A percentile compares a stretch with the other conserved stretches of the same genome.
phyloP scores from a whole-genome alignment of 73 alveolate species.

The Diophrys appendiculata region DNA sequence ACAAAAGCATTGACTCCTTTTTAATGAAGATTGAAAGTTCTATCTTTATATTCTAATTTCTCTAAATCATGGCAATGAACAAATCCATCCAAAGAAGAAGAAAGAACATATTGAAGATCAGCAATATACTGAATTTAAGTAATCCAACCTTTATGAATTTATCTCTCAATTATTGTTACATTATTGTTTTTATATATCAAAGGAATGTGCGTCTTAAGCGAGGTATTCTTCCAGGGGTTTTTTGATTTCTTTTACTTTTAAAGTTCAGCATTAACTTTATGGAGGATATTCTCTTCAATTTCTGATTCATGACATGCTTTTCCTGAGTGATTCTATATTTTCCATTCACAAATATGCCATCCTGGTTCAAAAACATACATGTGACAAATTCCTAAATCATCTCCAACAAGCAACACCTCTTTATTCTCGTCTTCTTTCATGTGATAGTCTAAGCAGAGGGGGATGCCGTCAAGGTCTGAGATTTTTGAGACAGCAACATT shows the following conservation, averaged over 20 bases:
- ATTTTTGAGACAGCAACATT: conserved; percentile 63
- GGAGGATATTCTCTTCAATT: conserved; percentile 33
- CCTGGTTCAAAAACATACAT: conserved; percentile 57
- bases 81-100: conserved; percentile 68
- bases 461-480: conserved; percentile 67
- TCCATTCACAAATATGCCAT: conserved; percentile 75
- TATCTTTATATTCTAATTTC: conserved; percentile 54
- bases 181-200: too few relatives aligned
- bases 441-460: conserved; percentile 63
- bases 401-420: conserved; percentile 69
- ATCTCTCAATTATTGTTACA: conserved; percentile 19
- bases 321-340: conserved; percentile 25
- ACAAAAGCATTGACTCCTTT: conserved; percentile 77
- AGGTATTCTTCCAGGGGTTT: too few relatives aligned
- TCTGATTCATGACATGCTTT: conserved; percentile 45
- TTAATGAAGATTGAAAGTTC: conserved; percentile 65
- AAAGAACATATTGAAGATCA: conserved; percentile 59
- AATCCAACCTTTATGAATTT: conserved; percentile 71
- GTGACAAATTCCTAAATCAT: conserved; percentile 72
- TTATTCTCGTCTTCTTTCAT: conserved; percentile 39
- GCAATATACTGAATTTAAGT: conserved; percentile 67
- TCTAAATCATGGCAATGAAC: conserved; percentile 70
- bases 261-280: too few relatives aligned
- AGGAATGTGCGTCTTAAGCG: too few relatives aligned
- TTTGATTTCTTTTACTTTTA: too few relatives aligned